These are phyloP conservation scores for Passiflora organensis DNA, from an alignment of 345 rosid genomes.

Conservation along the genomic window DNA sequence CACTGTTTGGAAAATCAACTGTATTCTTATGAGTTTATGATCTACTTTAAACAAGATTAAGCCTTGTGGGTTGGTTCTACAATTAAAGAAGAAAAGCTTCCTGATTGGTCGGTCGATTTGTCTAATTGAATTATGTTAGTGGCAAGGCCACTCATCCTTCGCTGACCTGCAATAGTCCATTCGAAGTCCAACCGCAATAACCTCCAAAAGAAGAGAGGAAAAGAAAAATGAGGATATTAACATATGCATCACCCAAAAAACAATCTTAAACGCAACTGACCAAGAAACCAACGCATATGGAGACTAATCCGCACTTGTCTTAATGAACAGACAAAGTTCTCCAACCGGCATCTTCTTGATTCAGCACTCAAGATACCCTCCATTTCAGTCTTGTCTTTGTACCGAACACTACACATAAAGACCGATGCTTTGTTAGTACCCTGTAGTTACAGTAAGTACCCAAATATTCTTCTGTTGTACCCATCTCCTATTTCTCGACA, in stretches of 20 bases:
- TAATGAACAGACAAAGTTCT: neutral
- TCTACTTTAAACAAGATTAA: no score
- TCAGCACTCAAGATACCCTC: neutral
- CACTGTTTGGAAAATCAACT: no score
- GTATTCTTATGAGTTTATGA: no score
- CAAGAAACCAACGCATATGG: no score
- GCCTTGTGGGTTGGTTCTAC: neutral
- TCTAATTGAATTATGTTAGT: neutral
- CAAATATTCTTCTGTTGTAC: neutral
- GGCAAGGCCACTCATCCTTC: slow-evolving; percentile 1
- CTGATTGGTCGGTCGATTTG: neutral
- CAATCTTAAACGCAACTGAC: no score
- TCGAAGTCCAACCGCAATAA: slow-evolving; percentile 1
- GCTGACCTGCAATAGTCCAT: neutral
- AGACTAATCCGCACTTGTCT: neutral
- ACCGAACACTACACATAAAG: neutral
- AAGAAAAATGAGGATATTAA: neutral
- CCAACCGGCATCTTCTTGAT: slow-evolving; percentile 1
- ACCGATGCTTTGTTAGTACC: neutral
- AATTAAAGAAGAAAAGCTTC: neutral
- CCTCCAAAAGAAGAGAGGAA: neutral
- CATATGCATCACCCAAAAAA: no score
- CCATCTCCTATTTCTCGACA: neutral
- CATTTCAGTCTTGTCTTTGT: neutral
- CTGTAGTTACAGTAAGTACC: no score